phyloP scores from a whole-genome alignment of 2,329 filamentous ascomycete genomes.

The Neonectria ditissima region DNA sequence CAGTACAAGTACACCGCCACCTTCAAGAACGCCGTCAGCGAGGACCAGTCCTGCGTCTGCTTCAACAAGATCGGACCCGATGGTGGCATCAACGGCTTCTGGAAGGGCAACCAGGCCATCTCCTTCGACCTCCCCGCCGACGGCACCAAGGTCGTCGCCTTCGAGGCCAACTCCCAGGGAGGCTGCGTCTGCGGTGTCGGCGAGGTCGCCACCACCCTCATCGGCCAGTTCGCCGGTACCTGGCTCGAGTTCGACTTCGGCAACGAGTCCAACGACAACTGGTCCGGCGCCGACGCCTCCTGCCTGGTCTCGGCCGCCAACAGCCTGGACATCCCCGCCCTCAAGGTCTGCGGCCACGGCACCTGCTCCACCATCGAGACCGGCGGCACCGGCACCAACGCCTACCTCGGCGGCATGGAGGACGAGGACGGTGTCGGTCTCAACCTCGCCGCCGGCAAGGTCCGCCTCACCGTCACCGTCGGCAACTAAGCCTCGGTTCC shows the following conservation, averaged over 20 bases:
- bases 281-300: constrained; percentile 65
- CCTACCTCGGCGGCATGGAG: constrained; percentile 54
- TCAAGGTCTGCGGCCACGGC: constrained; percentile 54
- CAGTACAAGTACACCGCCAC: constrained; percentile 59
- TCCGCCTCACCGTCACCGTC: constrained; percentile 48
- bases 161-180: constrained; percentile 61
- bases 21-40: constrained; percentile 54
- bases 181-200: constrained; percentile 57
- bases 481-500: constrained; percentile 40
- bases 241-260: constrained; percentile 65
- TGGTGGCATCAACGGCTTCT: constrained; percentile 61
- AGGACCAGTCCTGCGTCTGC: constrained; percentile 55
- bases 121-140: constrained; percentile 55
- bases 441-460: constrained; percentile 50
- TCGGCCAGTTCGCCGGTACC: constrained; percentile 57
- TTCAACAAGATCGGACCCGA: constrained; percentile 66
- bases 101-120: constrained; percentile 55
- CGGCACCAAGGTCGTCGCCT: constrained; percentile 56
- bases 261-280: constrained; percentile 58
- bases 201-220: constrained; percentile 49
- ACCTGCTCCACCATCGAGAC: constrained; percentile 57
- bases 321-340: constrained; percentile 48
- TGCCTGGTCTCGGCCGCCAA: constrained; percentile 57
- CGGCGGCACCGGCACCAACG: constrained; percentile 52
- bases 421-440: constrained; percentile 55